These are phyloP conservation scores for Arthroderma uncinatum DNA, from an alignment of 2,329 filamentous ascomycete genomes.

Conservation along the genomic window DNA sequence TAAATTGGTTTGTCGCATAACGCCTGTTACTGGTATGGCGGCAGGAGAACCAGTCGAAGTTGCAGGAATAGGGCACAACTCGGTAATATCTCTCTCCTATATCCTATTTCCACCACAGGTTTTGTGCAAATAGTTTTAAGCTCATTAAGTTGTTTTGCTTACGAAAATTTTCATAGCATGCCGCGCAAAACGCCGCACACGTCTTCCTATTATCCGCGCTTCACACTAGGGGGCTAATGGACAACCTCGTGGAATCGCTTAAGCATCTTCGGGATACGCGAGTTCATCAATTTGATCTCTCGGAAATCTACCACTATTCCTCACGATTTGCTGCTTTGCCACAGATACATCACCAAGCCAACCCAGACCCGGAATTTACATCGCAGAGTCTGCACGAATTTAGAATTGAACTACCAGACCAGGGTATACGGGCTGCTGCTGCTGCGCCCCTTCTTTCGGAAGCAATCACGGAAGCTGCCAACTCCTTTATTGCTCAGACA, in stretches of 20 bases:
- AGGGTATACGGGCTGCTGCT: slow-evolving; percentile 25
- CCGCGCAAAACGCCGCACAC: neutral
- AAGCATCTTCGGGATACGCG: neutral
- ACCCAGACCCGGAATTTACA: slow-evolving; percentile 17
- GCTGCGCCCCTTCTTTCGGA: slow-evolving; percentile 18
- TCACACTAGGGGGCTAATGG: neutral
- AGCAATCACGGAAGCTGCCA: slow-evolving; percentile 28
- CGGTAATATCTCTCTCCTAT: neutral
- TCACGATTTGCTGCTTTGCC: slow-evolving; percentile 30
- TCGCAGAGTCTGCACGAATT: slow-evolving; percentile 11
- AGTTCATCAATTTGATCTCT: neutral
- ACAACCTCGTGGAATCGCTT: neutral
- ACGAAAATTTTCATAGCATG: neutral
- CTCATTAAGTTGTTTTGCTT: neutral
- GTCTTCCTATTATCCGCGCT: neutral
- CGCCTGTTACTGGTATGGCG: neutral
- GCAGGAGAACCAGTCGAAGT: neutral
- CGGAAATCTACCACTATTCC: slow-evolving; percentile 35
- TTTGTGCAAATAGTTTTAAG: neutral
- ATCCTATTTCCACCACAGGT: too few relatives aligned
- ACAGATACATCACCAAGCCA: slow-evolving; percentile 9
- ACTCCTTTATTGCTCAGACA: slow-evolving; percentile 28
- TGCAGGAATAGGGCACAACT: neutral
- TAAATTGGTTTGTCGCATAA: neutral
- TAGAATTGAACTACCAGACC: slow-evolving; percentile 27